Base-by-base conservation (phyloP, 495 filamentous ascomycete species). In the Penicillium alfredii region DNA sequence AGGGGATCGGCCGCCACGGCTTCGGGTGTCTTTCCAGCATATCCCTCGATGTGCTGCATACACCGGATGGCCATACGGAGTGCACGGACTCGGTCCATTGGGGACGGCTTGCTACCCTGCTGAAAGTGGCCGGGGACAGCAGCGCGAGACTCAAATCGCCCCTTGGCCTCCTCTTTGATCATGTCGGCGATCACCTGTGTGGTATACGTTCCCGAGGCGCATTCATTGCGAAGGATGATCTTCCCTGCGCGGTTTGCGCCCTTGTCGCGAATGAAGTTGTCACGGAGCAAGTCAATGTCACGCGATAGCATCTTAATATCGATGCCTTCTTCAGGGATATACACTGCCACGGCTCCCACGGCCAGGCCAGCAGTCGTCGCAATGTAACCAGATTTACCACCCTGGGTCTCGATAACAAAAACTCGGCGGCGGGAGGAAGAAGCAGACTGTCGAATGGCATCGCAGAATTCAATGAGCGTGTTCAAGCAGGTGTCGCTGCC, bases 321-420 rank as follows among this genome's bases (percentile, higher is more conserved):
- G 58, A 99, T 85, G 3, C 93, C 92, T 61, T 97, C 87, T 60
- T 99, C 93, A 4, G 93, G 93, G 9, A 89, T 95, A 63, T 99
- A 99, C 7, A 97, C 90, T 0, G 93, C 90, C n/a, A 84, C 72
- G 1, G 92, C 92, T 19, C 92, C 92, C 8, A 97, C 86, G 2
- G 81, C 77, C 12, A 97, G 75, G 16, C 89, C 92, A 26, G 84
- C 86, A 27, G 94, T 78, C 1, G 88, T 93, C 16, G 93, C 89
- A 25, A 96, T 78, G 63, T 97, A 99, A 30, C 93, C 93, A 6
- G 86, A 96, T 36, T 82, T 78, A 4, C 93, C 93, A 39, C 93
- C 93, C 64, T 99, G 93, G 6, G 90, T 95, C 61, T 97, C 93
- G 48, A 99, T 86, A 35, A 99, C 88, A 62, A 99, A 99, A 31